A percentile compares a stretch with the other conserved stretches of the same genome.
These are phyloP conservation scores for Diospyros kaki DNA, from an alignment of 148 eudicot species.

Conservation along the genomic window DNA sequence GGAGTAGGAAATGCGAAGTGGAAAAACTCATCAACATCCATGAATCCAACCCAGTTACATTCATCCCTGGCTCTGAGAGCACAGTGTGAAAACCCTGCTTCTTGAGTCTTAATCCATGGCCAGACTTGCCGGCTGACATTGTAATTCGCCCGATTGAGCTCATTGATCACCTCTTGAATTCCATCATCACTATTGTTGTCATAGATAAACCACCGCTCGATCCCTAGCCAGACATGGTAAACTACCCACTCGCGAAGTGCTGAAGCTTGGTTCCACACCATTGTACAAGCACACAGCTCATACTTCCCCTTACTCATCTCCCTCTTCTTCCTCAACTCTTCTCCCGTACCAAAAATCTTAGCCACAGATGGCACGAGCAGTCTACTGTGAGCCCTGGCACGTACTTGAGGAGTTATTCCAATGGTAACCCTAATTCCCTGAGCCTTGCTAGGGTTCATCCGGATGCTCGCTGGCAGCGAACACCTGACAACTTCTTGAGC, in stretches of 20 bases:
- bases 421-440: slow-evolving; percentile 45
- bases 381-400: slow-evolving; percentile 19
- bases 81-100: slow-evolving; percentile 95
- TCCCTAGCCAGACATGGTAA: slow-evolving; percentile 89
- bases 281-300: slow-evolving; percentile 85
- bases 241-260: slow-evolving; percentile 75
- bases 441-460: slow-evolving; percentile 17
- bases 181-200: slow-evolving; percentile 91
- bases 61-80: slow-evolving; percentile 62
- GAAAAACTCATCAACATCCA: slow-evolving; percentile 91
- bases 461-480: slow-evolving; percentile 43
- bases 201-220: slow-evolving; percentile 82
- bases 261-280: slow-evolving; percentile 96
- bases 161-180: slow-evolving; percentile 39
- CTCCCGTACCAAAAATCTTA: slow-evolving; percentile 23
- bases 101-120: slow-evolving; percentile 99
- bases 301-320: slow-evolving; percentile 26
- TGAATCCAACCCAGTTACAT: slow-evolving; percentile 86
- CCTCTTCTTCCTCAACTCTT: slow-evolving; percentile 10
- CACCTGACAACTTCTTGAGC: slow-evolving; percentile 94
- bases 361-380: slow-evolving; percentile 75
- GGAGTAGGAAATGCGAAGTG: slow-evolving; percentile 56
- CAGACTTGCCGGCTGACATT: slow-evolving; percentile 73
- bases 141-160: slow-evolving; percentile 52
- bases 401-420: slow-evolving; percentile 24